Base-by-base conservation (phyloP, 2,329 filamentous ascomycete species). In the Epichloe gansuensis region DNA sequence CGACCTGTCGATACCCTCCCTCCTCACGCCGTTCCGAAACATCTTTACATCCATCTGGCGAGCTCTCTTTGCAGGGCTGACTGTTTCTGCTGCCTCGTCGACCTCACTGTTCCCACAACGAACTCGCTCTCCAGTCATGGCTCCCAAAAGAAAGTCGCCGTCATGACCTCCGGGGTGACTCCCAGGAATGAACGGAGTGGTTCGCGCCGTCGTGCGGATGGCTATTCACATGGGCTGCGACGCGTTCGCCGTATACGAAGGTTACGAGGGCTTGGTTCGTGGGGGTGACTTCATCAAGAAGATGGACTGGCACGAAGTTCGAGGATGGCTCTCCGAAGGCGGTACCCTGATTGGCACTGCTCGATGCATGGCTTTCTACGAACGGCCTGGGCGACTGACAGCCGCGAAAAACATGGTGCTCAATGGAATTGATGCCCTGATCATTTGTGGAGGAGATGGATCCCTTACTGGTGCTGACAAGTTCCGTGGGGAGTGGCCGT, bases 381-480 rank as follows among this genome's bases (percentile, higher is more conserved):
- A 96, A 69, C 85, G 93, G 46, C 74, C 84, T 34, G 93, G 93
- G 17, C 85, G 93, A 58, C 71, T 95, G 55, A 79, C 75, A 51
- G 93, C 89, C 2, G 93, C 93, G 54, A 95, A 91, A 76, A 96
- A 98, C 74, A 85, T 98, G 83, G 81, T 98, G 43, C 70, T 89
- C 55, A 83, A 88, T 60, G 93, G 93, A 65, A 97, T 98, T 60
- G 90, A 98, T 67, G 93, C 93, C 51, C 77, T 98, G 61, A 86
- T 98, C 62, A 94, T 98, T 66, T 97, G 91, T 68, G 93, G 93
- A 67, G 93, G 93, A 73, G 93, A 98, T 67, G 93, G 93, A 57
- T 95, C 89, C 59, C 78, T 98, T 63, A 98, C 93, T 11, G 93
- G 93, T 65, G 93, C 93, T 52, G 93, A 98, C 75, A 85, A 82